Evolutionary conservation across 208 protist genomes (phyloP), one percentile per base, ranked within the genome.

Genomic region (Leishmania lainsoni): DNA sequence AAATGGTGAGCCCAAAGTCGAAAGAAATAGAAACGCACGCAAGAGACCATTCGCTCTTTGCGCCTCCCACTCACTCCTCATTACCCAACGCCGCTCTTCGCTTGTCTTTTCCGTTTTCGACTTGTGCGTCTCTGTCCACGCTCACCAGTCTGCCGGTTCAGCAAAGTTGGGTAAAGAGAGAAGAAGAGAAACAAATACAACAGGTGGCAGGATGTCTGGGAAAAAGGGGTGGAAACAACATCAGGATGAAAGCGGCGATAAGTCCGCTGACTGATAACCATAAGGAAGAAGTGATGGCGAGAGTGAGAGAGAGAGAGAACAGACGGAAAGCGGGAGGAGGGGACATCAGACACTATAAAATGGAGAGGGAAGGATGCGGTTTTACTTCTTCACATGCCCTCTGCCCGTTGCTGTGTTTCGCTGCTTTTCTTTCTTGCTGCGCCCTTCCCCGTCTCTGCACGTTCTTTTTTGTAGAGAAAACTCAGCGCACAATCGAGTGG

Each of bases 141-240:
- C 70, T 56, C 9, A 10, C 49, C 32, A 35, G 9, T 17, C 42
- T 22, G 6, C 68, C n/a, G 42, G 5, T 32, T 72, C 22, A 49
- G 42, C 10, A 51, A 42, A 49, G 20, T 52, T 4, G n/a, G 14
- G 45, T 17, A 75, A 17, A 75, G n/a, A 75, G 4, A 59, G 10
- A 61, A 1, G 71, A 3, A 42, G 26, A 17, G 48, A 39, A 52
- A 32, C 4, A 75, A 72, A 72, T 22, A 72, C 0, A 9, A 49
- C 29, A 61, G 71, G 29, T 10, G 32, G 29, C 26, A 39, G 29
- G 6, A 42, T 0, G 54, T 79, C 61, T 29, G 58, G 32, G 51
- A 65, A 75, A 75, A 81, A 79, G 72, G 72, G 52, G 66, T 65
- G 77, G 45, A 2, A 42, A 56, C 45, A 63, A 61, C 22, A 58